phyloP scores from a whole-genome alignment of 1,139 yeast species.

The Blastobotrys illinoisensis region DNA sequence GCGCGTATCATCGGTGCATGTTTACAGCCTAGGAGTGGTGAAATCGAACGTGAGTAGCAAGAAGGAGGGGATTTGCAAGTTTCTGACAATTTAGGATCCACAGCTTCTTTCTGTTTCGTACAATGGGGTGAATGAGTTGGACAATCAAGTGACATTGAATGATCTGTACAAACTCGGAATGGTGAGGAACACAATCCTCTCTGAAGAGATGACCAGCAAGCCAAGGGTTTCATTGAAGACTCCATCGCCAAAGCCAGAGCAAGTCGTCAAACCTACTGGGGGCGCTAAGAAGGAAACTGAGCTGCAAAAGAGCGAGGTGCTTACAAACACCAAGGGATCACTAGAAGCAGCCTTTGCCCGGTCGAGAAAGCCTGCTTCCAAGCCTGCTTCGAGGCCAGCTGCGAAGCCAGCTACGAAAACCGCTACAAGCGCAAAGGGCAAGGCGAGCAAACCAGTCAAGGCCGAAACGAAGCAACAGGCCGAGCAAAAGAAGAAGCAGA shows the following conservation, averaged over 20 bases:
- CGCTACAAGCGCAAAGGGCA: conserved; percentile 7
- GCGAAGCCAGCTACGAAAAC: neutral
- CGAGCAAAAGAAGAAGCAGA: conserved; percentile 12
- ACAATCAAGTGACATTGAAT: conserved; percentile 1
- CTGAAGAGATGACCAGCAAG: conserved; percentile 3
- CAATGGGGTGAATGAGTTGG: conserved; percentile 6
- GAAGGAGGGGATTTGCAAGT: conserved; percentile 1
- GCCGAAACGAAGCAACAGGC: conserved; percentile 13
- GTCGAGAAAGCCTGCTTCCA: conserved; percentile 7
- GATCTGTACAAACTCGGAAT: conserved; percentile 14
- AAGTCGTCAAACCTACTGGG: neutral
- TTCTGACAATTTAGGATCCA: conserved; percentile 7
- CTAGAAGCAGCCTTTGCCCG: conserved; percentile 14
- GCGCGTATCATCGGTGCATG: conserved; percentile 16
- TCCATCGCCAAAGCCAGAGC: neutral
- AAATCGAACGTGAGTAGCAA: conserved; percentile 11
- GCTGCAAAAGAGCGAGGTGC: neutral
- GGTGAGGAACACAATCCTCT: conserved; percentile 10
- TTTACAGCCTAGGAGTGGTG: conserved; percentile 19
- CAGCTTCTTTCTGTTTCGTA: conserved; percentile 5
- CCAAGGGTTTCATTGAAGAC: neutral
- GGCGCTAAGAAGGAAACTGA: neutral
- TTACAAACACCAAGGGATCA: neutral
- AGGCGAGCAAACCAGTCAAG: conserved; percentile 15
- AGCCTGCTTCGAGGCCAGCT: no score